Conservation (phyloP, 164 flowering plant genomes). For the Macadamia integrifolia region DNA sequence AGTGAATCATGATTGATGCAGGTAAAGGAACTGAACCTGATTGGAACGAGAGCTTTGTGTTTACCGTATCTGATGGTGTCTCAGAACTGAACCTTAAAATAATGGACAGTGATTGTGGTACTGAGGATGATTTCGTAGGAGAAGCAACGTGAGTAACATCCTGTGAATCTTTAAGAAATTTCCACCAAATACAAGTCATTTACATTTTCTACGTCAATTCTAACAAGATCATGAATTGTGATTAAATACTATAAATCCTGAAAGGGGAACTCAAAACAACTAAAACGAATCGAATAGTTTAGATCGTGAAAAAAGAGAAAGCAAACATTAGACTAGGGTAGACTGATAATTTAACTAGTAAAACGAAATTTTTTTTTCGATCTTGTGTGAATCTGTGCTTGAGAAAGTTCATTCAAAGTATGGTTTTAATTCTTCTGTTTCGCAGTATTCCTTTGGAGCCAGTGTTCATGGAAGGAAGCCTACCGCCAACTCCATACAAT, state of each 20-base stretch:
- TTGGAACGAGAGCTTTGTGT: constrained; percentile 86
- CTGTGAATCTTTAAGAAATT: background rate
- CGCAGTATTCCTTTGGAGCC: constrained; percentile 60
- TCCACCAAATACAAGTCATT: too few species aligned
- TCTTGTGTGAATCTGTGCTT: too few species aligned
- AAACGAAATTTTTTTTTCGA: too few species aligned
- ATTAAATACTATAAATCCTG: too few species aligned
- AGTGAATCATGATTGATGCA: constrained; percentile 23
- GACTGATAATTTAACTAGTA: too few species aligned
- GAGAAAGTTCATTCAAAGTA: too few species aligned
- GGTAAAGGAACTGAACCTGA: constrained; percentile 72
- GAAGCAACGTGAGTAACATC: constrained; percentile 52
- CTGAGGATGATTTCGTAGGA: constrained; percentile 68
- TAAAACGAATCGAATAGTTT: too few species aligned
- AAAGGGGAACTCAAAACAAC: too few species aligned
- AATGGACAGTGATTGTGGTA: constrained; percentile 57
- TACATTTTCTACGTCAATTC: too few species aligned
- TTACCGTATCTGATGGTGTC: constrained; percentile 45
- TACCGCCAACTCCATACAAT: constrained; percentile 55
- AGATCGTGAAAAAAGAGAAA: too few species aligned
- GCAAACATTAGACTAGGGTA: too few species aligned
- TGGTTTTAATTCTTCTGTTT: background rate
- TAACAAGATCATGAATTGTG: too few species aligned
- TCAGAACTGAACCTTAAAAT: constrained; percentile 51
- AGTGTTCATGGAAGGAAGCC: constrained; percentile 44